phyloP scores from a whole-genome alignment of 495 filamentous ascomycete genomes.

The Lichina pygmaea region DNA sequence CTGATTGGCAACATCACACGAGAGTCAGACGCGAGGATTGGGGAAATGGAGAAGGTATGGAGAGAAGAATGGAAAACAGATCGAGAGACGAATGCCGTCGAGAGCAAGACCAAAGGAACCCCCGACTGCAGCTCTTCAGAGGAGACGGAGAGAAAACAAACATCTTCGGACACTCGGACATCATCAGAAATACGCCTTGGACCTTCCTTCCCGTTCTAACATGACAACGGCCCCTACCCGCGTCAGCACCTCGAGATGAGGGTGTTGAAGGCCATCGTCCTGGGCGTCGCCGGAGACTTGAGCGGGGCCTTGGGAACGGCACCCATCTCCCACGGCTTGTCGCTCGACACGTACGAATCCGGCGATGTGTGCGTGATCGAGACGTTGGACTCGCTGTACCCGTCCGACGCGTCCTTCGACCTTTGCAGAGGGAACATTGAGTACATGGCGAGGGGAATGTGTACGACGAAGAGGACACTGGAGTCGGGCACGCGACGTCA shows the following conservation, averaged over 20 bases:
- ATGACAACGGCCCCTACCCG: too few relatives aligned
- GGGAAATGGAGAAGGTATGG: too few relatives aligned
- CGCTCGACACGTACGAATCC: constrained; percentile 9
- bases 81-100: background rate
- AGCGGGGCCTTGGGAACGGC: constrained; percentile 10
- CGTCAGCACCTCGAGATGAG: constrained; percentile 2
- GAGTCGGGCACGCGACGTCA: background rate
- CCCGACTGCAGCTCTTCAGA: background rate
- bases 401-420: constrained; percentile 5
- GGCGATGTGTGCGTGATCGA: constrained; percentile 8
- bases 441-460: constrained; percentile 9
- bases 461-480: constrained; percentile 10
- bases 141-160: too few relatives aligned
- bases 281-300: constrained; percentile 9
- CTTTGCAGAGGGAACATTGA: constrained; percentile 10
- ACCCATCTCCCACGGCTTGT: constrained; percentile 15
- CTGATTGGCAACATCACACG: too few relatives aligned
- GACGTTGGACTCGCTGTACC: constrained; percentile 4
- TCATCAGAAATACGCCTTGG: too few relatives aligned
- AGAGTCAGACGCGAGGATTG: too few relatives aligned
- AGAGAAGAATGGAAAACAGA: too few relatives aligned
- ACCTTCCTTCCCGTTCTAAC: too few relatives aligned
- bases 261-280: constrained; percentile 15
- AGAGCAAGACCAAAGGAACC: background rate
- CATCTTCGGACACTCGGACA: too few relatives aligned